A percentile compares a stretch with the other conserved stretches of the same genome.
Evolutionary conservation across 2,329 filamentous ascomycete species (phyloP).

Genomic region (Blastomyces gilchristii): DNA sequence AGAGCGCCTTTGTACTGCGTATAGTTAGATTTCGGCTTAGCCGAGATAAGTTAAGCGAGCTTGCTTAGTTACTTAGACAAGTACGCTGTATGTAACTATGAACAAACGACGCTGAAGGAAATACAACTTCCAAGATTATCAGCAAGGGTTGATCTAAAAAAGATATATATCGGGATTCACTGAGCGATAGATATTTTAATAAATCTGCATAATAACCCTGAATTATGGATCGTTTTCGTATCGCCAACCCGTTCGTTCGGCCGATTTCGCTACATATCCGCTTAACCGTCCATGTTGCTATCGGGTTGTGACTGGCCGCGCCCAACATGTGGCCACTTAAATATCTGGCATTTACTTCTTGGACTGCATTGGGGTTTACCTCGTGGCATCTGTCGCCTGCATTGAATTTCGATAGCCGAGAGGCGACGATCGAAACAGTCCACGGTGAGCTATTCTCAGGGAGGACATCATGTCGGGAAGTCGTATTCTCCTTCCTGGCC

Average conservation of each 20-base stretch:
- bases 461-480: constrained; percentile 43
- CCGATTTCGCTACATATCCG: background rate
- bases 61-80: no score
- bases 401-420: constrained; percentile 41
- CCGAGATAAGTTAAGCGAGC: no score
- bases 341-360: background rate
- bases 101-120: no score
- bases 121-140: background rate
- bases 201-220: constrained; percentile 1
- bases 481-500: constrained; percentile 47
- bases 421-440: constrained; percentile 49
- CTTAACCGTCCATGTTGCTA: background rate
- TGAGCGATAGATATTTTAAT: background rate
- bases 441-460: constrained; percentile 47
- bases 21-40: background rate
- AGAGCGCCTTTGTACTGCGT: no score
- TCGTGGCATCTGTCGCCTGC: background rate
- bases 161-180: background rate
- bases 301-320: constrained; percentile 2
- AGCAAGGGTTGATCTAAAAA: background rate
- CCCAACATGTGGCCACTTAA: constrained; percentile 3
- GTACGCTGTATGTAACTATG: no score
- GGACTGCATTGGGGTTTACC: background rate
- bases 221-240: background rate
- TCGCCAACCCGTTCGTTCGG: background rate